A percentile compares a stretch with the other conserved stretches of the same genome.
These are phyloP conservation scores for Dacryopinax primogenitus DNA, from an alignment of 768 basidiomycete genomes.

Conservation along the genomic window DNA sequence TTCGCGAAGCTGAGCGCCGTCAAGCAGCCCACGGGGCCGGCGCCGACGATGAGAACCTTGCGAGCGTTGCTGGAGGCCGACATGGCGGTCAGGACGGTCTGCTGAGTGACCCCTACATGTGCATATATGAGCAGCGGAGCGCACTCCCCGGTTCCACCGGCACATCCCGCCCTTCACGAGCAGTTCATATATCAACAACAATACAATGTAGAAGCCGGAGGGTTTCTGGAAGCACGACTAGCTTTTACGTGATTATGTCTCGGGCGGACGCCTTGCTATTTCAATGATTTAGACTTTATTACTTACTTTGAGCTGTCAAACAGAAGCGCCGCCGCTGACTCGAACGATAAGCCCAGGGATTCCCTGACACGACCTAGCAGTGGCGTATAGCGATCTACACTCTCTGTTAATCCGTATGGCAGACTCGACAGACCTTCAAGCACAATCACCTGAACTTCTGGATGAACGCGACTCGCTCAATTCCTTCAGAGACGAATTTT, in stretches of 20 bases:
- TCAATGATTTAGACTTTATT: not conserved
- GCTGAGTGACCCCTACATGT: not conserved
- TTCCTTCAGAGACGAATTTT: slow-evolving; percentile 16
- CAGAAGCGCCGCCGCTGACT: not conserved
- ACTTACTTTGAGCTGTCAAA: not conserved
- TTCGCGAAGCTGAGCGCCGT: slow-evolving; percentile 75
- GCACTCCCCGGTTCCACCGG: not conserved
- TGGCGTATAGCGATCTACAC: not conserved
- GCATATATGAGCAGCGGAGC: not conserved
- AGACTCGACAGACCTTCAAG: not conserved
- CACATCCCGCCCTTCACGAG: not conserved
- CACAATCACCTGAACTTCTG: slow-evolving; percentile 7
- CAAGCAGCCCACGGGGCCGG: slow-evolving; percentile 90
- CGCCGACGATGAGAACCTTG: slow-evolving; percentile 39
- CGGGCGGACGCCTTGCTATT: not conserved
- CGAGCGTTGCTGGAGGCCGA: not conserved
- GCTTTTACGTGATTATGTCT: slow-evolving; percentile 7
- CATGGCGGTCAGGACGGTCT: not conserved
- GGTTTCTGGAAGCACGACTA: not conserved
- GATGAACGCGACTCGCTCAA: slow-evolving; percentile 15
- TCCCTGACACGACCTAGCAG: no score
- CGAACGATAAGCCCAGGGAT: not conserved
- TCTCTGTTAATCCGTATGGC: not conserved
- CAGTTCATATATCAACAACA: not conserved
- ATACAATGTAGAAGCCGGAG: not conserved